phyloP scores from a whole-genome alignment of 2,329 filamentous ascomycete species.

The Cytospora mali region DNA sequence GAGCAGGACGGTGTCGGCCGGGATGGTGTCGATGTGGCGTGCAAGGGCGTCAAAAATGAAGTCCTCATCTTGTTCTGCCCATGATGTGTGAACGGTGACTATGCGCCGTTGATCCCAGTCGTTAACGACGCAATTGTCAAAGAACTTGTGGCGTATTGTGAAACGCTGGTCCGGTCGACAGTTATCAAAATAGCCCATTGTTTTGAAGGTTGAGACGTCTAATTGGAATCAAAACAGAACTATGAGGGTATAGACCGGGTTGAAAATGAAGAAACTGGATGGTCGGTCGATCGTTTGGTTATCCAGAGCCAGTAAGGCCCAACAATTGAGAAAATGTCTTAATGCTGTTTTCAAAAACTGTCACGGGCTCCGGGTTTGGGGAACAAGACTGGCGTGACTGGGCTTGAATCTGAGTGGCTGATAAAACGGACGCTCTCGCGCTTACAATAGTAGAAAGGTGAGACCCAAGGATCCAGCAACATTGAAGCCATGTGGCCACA shows the following conservation, averaged over 20 bases:
- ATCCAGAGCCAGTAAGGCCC: too few species aligned
- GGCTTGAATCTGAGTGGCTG: too few species aligned
- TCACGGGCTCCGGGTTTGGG: too few species aligned
- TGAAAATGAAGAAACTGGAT: not conserved
- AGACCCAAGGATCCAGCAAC: too few species aligned
- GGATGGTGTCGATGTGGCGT: conserved; percentile 24
- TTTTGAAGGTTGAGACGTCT: not conserved
- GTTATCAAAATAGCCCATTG: not conserved
- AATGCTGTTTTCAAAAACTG: too few species aligned
- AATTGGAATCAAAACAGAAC: not conserved
- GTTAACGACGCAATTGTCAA: not conserved
- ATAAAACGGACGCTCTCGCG: too few species aligned
- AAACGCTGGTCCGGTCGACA: not conserved
- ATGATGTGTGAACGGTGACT: conserved; percentile 6
- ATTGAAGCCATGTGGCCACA: too few species aligned
- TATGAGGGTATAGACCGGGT: not conserved
- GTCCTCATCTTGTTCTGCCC: conserved; percentile 18
- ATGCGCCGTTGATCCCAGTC: conserved; percentile 22
- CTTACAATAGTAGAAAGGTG: too few species aligned
- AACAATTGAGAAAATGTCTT: too few species aligned
- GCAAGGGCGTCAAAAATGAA: conserved; percentile 22
- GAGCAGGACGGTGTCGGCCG: conserved; percentile 19
- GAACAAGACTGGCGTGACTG: too few species aligned
- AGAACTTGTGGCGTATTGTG: not conserved
- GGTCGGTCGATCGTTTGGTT: too few species aligned